Evolutionary conservation across 139 green algal genomes (phyloP), one percentile per base, ranked within the genome.

Genomic region (Chlorella vulgaris): DNA sequence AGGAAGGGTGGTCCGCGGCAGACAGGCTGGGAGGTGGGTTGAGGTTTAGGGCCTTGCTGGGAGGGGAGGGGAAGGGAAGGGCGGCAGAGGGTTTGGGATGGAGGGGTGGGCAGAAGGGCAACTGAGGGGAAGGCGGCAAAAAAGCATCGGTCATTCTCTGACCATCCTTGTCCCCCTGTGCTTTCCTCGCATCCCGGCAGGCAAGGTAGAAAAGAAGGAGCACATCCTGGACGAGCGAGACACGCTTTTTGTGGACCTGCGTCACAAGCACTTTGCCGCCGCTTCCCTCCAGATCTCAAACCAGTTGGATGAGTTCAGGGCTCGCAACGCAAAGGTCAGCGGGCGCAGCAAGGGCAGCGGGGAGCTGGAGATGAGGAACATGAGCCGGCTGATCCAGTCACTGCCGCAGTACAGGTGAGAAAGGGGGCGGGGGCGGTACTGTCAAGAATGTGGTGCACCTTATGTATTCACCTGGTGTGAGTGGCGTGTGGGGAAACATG

Each of bases 201-300:
- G 94, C 66, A 93, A 89, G 73, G 39, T 58, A 13, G 93, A 98
- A 67, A 40, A 76, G 24, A 93, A 90, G 70, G 93, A 95, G 68
- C 92, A 90, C 42, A 35, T 96, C n/a, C 85, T 98, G 74, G 89
- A 93, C 26, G 95, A 96, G 74, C 80, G 81, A 8, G 94, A 97
- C 84, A 40, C 80, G 2, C 74, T 97, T 61, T 97, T 87, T 85
- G 65, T 86, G 35, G 93, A 98, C 68, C 86, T 99, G 79, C 84
- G 96, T 24, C 93, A 99, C 90, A 84, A 91, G 80, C 95, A 98
- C 88, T 96, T 99, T 68, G 95, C 94, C 4, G 93, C 94, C 29
- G 95, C 91, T 13, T 91, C 81, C 0, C 40, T 75, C 15, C 33
- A 63, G 3, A 89, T 89, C 55, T 43, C 82, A 15, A 43, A 40